Percentiles rank a stretch among this genome's conserved stretches.
phyloP scores from a whole-genome alignment of 148 eudicot genomes.

The Mesembryanthemum crystallinum region DNA sequence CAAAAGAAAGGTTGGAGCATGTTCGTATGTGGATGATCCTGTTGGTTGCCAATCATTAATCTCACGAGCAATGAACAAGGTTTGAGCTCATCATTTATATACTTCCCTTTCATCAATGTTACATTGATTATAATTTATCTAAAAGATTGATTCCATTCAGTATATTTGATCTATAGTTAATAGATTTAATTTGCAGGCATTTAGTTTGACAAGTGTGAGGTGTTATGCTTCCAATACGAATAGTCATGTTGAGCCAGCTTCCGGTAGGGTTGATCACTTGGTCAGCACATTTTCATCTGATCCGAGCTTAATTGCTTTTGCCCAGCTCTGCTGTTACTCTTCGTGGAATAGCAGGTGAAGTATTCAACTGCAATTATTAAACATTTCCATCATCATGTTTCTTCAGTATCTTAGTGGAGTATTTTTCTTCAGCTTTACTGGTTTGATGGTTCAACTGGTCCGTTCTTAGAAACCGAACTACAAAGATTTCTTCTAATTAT shows the following conservation, averaged over 20 bases:
- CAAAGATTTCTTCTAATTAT: no score
- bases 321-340: constrained; percentile 85
- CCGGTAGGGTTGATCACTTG: constrained; percentile 71
- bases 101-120: neutral
- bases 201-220: constrained; percentile 62
- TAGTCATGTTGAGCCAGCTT: constrained; percentile 38
- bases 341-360: constrained; percentile 73
- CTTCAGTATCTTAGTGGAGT: neutral
- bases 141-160: neutral
- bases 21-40: constrained; percentile 98
- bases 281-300: constrained; percentile 96
- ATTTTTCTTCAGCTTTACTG: no score
- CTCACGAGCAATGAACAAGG: constrained; percentile 98
- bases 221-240: constrained; percentile 32
- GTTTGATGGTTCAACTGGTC: neutral
- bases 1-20: constrained; percentile 92
- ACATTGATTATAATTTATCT: neutral
- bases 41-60: constrained; percentile 83
- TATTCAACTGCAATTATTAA: constrained; percentile 8
- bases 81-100: constrained; percentile 13
- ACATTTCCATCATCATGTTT: neutral
- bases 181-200: constrained; percentile 48
- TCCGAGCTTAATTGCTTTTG: constrained; percentile 94
- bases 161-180: neutral
- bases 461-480: no score